Evolutionary conservation across 352 stramenopile genomes (phyloP).

Genomic region (Phytophthora pseudosyringae): DNA sequence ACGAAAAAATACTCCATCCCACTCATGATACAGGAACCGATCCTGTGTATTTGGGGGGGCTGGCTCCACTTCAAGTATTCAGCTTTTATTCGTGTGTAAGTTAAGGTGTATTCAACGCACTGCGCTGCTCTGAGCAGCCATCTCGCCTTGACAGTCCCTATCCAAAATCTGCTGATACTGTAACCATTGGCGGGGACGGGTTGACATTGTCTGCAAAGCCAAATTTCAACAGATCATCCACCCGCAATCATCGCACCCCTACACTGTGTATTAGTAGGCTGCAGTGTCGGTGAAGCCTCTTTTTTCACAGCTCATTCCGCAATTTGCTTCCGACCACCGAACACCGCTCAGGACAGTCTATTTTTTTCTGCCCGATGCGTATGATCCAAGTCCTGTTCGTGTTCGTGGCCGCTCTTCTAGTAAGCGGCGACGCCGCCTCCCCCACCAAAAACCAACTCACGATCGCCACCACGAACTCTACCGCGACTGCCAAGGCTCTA

Average conservation of each 20-base stretch:
- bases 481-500: constrained; percentile 16
- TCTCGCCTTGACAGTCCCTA: no score
- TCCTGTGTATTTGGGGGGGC: background rate
- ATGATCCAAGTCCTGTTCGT: constrained; percentile 14
- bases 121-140: no score
- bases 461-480: constrained; percentile 14
- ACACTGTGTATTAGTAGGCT: background rate
- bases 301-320: constrained; percentile 10
- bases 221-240: constrained; percentile 20
- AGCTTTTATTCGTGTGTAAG: background rate
- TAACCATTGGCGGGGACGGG: background rate
- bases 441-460: constrained; percentile 20
- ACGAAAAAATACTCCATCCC: constrained; percentile 4
- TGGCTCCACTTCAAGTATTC: constrained; percentile 8
- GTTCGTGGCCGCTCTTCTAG: constrained; percentile 8
- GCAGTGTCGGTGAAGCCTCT: background rate
- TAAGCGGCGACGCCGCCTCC: background rate
- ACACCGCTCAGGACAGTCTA: background rate
- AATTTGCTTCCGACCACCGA: constrained; percentile 14
- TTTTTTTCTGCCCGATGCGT: constrained; percentile 10
- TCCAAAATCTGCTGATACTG: constrained; percentile 3
- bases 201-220: constrained; percentile 7
- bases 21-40: constrained; percentile 4
- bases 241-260: background rate
- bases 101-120: no score